A percentile compares a stretch with the other conserved stretches of the same genome.
Evolutionary conservation across 2,329 filamentous ascomycete species (phyloP).

Genomic region (Colletotrichum ledebouriae): DNA sequence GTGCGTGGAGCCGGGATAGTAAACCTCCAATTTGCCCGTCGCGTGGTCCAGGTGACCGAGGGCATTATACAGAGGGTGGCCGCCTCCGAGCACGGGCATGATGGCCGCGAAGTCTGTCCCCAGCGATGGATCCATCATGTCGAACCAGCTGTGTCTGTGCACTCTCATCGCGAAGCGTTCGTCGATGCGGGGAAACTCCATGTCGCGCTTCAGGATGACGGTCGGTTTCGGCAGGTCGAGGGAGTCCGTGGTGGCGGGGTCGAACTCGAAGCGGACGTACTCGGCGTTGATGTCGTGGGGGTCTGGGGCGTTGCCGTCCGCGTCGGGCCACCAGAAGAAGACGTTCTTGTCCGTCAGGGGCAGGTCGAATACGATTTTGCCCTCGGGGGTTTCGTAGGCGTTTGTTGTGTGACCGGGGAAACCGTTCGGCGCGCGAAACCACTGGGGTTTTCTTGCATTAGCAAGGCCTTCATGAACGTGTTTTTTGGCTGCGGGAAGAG

Average conservation of each 20-base stretch:
- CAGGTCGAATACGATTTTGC: slow-evolving; percentile 52
- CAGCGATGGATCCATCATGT: slow-evolving; percentile 35
- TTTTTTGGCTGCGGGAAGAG: too few species aligned
- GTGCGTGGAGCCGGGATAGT: slow-evolving; percentile 51
- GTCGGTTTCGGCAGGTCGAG: slow-evolving; percentile 30
- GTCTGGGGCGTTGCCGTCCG: slow-evolving; percentile 50
- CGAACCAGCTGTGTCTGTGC: slow-evolving; percentile 36
- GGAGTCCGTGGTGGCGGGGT: slow-evolving; percentile 15
- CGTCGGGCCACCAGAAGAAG: slow-evolving; percentile 59
- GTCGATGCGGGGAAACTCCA: slow-evolving; percentile 39
- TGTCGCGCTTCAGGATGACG: slow-evolving; percentile 28
- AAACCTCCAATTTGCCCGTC: slow-evolving; percentile 48
- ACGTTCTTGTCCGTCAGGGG: slow-evolving; percentile 54
- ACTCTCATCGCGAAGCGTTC: slow-evolving; percentile 16
- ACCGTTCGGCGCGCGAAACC: slow-evolving; percentile 53
- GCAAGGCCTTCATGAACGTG: too few species aligned
- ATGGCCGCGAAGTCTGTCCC: slow-evolving; percentile 38
- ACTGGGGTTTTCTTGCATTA: slow-evolving; percentile 44
- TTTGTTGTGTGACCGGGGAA: slow-evolving; percentile 55
- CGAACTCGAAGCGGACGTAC: slow-evolving; percentile 37
- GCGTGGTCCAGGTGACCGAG: slow-evolving; percentile 49
- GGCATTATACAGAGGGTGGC: slow-evolving; percentile 49
- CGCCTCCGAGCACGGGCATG: slow-evolving; percentile 41
- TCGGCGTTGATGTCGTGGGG: slow-evolving; percentile 47
- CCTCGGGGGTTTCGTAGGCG: slow-evolving; percentile 52